Evolutionary conservation across 768 basidiomycete genomes (phyloP), one percentile per base, ranked within the genome.

Genomic region (Kwoniella dendrophila): DNA sequence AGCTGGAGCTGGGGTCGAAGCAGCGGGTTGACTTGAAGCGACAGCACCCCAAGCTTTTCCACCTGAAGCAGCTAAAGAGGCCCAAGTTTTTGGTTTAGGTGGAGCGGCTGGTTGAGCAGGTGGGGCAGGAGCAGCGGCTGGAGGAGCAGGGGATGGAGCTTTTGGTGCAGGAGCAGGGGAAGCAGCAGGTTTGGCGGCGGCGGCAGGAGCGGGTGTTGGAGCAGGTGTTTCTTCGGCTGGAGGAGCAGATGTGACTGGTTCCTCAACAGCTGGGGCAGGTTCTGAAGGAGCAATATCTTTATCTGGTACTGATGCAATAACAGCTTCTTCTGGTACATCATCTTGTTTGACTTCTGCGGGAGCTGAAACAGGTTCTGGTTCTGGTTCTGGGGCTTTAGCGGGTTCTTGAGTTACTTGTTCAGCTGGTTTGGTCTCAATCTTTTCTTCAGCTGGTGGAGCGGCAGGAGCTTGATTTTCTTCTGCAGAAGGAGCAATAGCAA

Each of bases 1-100:
- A 22, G 73, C 51, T 16, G 69, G 36, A 51, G 67, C 62, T 14
- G 72, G 40, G 16, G 60, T 63, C 18, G 70, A 62, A 44, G 67
- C 60, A 18, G 67, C 70, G 27, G 78, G 69, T 12, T 84, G 86
- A 60, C 88, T 86, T 2, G 86, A 85, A 1, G 90, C 90, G 34
- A 92, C 88, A 16, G 87, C 85, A 44, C 91, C 90, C 93, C 92
- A 95, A 12, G 69, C 69, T 76, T 89, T 90, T 74, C 87, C 87
- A 20, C 88, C 79, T 32, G 60, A 57, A 40, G 93, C 92, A 47
- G 93, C 93, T 45, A 96, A 86, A 59, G 88, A 90, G 0, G 94
- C 94, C 94, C 93, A 97, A 0, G 88, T 88, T 76, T 90, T 89
- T 16, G 90, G 90, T 14, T 70, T 80, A 11, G 85, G 50, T 27